These are phyloP conservation scores for Adansonia rubrostipa DNA, from an alignment of 441 rosid genomes.

Conservation along the genomic window DNA sequence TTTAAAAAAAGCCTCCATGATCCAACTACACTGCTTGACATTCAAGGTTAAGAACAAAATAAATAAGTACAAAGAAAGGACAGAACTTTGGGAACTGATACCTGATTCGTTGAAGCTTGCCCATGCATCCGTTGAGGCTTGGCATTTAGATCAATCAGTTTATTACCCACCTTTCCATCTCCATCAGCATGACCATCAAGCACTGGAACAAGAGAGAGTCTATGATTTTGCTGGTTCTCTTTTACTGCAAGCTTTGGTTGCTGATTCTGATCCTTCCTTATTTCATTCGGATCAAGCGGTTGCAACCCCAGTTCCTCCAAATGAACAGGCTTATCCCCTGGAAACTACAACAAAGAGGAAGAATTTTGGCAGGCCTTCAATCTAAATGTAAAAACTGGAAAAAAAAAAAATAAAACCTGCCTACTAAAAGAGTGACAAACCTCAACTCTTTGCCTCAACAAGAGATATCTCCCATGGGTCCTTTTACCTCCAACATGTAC, in stretches of 20 bases:
- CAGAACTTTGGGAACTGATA: conserved; percentile 26
- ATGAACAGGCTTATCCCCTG: conserved; percentile 62
- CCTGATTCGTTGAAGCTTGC: conserved; percentile 58
- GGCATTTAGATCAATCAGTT: conserved; percentile 54
- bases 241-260: conserved; percentile 31
- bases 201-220: no score
- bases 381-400: conserved; percentile 11
- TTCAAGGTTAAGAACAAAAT: not conserved
- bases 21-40: not conserved
- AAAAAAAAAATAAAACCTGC: conserved; percentile 21
- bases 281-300: conserved; percentile 38
- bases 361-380: not conserved
- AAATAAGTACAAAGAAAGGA: conserved; percentile 22
- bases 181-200: no score
- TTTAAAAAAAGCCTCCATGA: not conserved
- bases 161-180: no score
- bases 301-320: conserved; percentile 48
- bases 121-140: conserved; percentile 61
- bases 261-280: conserved; percentile 49
- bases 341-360: conserved; percentile 55
- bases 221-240: conserved; percentile 54
- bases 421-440: conserved; percentile 45
- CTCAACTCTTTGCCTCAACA: conserved; percentile 74
- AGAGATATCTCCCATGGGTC: conserved; percentile 71
- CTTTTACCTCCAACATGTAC: conserved; percentile 83